Evolutionary conservation across 805 yeast species (phyloP), one percentile per base, ranked within the genome.

Genomic region (Candida montana): DNA sequence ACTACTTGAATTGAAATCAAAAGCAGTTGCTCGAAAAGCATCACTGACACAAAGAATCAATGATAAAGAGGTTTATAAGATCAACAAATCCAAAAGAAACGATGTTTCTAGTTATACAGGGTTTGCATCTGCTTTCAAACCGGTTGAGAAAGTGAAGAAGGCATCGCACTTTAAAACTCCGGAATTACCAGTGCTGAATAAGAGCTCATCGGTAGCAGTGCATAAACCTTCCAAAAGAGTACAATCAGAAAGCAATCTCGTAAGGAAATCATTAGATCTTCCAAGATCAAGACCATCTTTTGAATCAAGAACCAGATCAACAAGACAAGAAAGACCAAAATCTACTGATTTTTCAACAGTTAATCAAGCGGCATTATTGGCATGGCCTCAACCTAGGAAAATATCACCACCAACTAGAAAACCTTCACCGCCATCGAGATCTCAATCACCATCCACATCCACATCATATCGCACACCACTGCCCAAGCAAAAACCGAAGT

Each of bases 71-170:
- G 12, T 45, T 5, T 44, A 52, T 23, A 36, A 36, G 5, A 35
- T 55, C 3, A 45, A 39, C 12, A 46, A 40, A 2, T 36, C 36
- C 11, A 50, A 49, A 6, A 45, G 47, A 23, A 20, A 35, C 3
- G 48, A 46, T 17, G 56, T 50, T 5, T 36, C 53, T 2, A 55
- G 60, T 24, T 51, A 51, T 31, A 42, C 58, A 1, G 52, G 58
- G 2, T 55, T 55, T 37, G 45, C 50, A 33, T 49, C 57, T 5
- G 60, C 58, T 1, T 54, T 54, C 33, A 46, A 41, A 17, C 26
- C 23, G 20, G 35, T 42, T 17, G 6, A 19, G n/a, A 20, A 29
- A 30, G 23, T 21, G 12, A 33, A 33, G 17, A 21, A 33, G 16
- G 6, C 7, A 17, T n/a, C n/a, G n/a, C 16, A 24, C 10, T 34